Percentiles rank a stretch among this genome's conserved stretches.
Conservation (phyloP, 345 rosid genomes). For the Rubroshorea leprosula region DNA sequence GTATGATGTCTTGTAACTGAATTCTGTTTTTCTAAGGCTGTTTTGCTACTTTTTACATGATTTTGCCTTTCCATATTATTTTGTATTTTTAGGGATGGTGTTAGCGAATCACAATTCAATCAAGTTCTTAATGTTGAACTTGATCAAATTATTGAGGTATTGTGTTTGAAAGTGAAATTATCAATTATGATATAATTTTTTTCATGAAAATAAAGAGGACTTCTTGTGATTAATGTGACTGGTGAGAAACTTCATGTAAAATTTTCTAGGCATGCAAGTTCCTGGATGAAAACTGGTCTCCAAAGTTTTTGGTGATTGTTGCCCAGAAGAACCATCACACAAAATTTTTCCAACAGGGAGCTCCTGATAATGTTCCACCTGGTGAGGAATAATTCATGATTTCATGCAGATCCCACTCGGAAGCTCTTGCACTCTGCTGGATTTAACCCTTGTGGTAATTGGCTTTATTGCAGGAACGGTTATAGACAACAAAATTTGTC, state of each 20-base stretch:
- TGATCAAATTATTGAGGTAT: conserved; percentile 84
- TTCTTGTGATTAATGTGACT: neutral
- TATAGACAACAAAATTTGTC: conserved; percentile 34
- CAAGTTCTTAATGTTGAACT: conserved; percentile 80
- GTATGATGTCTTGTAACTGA: too few species aligned
- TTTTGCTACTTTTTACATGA: too few species aligned
- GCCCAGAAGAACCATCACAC: conserved; percentile 94
- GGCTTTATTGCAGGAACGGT: conserved; percentile 28
- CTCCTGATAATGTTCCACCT: conserved; percentile 83
- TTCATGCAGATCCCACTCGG: neutral
- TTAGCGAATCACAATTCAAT: conserved; percentile 84
- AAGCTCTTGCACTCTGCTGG: neutral
- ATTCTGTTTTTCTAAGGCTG: too few species aligned
- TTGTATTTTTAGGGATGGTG: conserved; percentile 71
- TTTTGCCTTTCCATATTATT: conserved; percentile 9
- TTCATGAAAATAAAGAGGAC: neutral
- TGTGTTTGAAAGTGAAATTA: neutral
- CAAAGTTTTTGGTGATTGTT: conserved; percentile 70
- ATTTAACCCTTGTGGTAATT: neutral
- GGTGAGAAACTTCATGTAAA: neutral
- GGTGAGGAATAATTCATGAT: conserved; percentile 30
- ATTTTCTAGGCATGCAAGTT: conserved; percentile 73
- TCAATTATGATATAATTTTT: neutral
- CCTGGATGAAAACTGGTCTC: conserved; percentile 60
- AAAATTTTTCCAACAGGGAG: conserved; percentile 59